phyloP scores from a whole-genome alignment of 345 rosid genomes.

The Theobroma cacao region DNA sequence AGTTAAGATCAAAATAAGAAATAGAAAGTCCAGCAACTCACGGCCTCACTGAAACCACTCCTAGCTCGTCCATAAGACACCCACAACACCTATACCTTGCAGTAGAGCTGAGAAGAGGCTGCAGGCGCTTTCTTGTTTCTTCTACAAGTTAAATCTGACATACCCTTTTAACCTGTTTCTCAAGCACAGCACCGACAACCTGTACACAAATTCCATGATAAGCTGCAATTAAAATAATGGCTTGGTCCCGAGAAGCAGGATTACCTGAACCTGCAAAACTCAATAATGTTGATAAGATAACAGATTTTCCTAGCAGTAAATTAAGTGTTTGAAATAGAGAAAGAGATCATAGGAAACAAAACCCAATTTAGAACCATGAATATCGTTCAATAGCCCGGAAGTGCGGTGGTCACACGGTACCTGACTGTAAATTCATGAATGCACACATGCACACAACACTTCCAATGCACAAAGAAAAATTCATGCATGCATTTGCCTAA shows the following conservation, averaged over 20 bases:
- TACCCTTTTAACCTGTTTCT: neutral
- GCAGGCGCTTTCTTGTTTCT: neutral
- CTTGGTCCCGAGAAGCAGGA: conserved; percentile 35
- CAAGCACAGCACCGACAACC: conserved; percentile 17
- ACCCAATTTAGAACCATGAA: conserved; percentile 27
- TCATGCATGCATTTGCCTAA: neutral
- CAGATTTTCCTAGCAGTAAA: neutral
- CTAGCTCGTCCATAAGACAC: neutral
- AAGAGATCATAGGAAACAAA: conserved; percentile 23
- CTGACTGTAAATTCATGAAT: conserved; percentile 28
- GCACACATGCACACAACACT: neutral
- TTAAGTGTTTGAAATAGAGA: neutral
- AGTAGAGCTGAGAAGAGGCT: neutral
- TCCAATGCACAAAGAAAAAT: neutral
- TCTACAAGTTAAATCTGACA: neutral
- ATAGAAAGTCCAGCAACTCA: neutral
- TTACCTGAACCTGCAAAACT: conserved; percentile 54
- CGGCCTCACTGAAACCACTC: neutral
- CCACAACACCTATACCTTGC: neutral
- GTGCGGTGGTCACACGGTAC: conserved; percentile 22
- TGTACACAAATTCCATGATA: conserved; percentile 35
- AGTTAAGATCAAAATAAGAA: neutral
- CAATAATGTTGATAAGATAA: conserved; percentile 4
- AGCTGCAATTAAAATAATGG: conserved; percentile 29
- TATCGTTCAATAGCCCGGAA: conserved; percentile 19